Evolutionary conservation across 257 asterid genomes (phyloP).

Genomic region (Gentiana macrophylla): DNA sequence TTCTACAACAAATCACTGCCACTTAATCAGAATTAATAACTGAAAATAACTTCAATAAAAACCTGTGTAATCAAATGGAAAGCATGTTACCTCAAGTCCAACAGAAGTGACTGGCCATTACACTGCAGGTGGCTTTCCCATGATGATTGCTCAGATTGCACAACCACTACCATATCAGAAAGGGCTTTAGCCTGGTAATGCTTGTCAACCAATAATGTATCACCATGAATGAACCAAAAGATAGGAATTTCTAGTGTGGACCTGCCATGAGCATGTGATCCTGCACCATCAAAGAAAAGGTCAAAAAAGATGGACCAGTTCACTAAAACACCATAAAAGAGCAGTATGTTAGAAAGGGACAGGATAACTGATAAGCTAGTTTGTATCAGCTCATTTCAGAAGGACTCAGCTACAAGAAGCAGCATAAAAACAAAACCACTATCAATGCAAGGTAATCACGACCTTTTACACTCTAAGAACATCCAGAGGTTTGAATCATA

Average conservation of each 20-base stretch:
- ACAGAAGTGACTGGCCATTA: slow-evolving; percentile 68
- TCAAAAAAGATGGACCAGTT: too few species aligned
- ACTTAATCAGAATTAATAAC: neutral
- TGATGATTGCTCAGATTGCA: slow-evolving; percentile 90
- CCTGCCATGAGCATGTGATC: slow-evolving; percentile 87
- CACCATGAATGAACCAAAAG: slow-evolving; percentile 89
- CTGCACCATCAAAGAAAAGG: slow-evolving; percentile 37
- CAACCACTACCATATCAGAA: slow-evolving; percentile 94
- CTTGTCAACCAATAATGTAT: slow-evolving; percentile 84
- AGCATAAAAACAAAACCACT: too few species aligned
- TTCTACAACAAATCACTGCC: slow-evolving; percentile 1
- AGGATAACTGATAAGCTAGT: too few species aligned
- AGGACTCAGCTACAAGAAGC: too few species aligned
- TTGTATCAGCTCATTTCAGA: too few species aligned
- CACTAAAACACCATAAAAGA: too few species aligned
- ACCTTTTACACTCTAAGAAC: too few species aligned
- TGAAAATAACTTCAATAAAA: too few species aligned
- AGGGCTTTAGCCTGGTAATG: slow-evolving; percentile 94
- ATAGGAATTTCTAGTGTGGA: slow-evolving; percentile 88
- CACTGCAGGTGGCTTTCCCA: slow-evolving; percentile 99
- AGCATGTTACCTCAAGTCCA: slow-evolving; percentile 74
- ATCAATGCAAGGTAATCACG: too few species aligned
- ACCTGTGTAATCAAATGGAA: neutral
- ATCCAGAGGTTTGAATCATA: too few species aligned
- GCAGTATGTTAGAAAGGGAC: too few species aligned